Base-by-base conservation (phyloP, 1,284 basidiomycete species). In the Ustilago lituana region DNA sequence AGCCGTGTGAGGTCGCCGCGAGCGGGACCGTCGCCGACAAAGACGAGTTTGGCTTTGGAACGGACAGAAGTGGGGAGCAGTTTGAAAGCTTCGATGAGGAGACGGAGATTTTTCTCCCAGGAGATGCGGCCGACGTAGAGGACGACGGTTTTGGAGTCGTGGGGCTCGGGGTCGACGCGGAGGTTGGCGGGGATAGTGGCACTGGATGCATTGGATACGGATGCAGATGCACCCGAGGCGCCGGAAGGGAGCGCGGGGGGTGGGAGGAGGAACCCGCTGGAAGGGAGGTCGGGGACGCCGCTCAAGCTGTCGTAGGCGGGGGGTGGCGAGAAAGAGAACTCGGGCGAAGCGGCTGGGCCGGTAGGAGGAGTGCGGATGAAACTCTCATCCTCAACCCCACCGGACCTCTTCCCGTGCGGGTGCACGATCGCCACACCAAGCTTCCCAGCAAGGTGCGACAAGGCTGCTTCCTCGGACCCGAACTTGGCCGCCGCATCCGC, bases 81-180 rank as follows among this genome's bases (percentile, higher is more conserved):
- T 5, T 76, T 69, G 72, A 85, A 86, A 1, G 86, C 85, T 45
- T 84, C 82, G 44, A 87, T 83, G 5, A 87, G 81, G 6, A 87
- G 83, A n/a, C 84, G 82, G 3, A 87, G 84, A 73, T 87, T 87
- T 81, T 87, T 87, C 77, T 87, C 87, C 85, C 86, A 87, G 3
- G 84, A 85, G 38, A 84, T 79, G 19, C 83, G 78, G 22, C 83
- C 83, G 51, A 84, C 84, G 63, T 84, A 84, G 17, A 83, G 82
- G 3, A 84, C 68, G 27, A 83, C 82, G 12, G 68, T 75, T 51
- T 73, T 78, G 53, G 62, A 77, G 67, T 74, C 58, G 14, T n/a
- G 29, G 2, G 60, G 41, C 22, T 67, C 65, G 23, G 48, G 50
- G 14, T 58, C 59, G 40, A 54, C 48, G 19, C 62, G 47, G 5